phyloP scores from a whole-genome alignment of 208 protist genomes.

The Trypanosoma platydactyli region DNA sequence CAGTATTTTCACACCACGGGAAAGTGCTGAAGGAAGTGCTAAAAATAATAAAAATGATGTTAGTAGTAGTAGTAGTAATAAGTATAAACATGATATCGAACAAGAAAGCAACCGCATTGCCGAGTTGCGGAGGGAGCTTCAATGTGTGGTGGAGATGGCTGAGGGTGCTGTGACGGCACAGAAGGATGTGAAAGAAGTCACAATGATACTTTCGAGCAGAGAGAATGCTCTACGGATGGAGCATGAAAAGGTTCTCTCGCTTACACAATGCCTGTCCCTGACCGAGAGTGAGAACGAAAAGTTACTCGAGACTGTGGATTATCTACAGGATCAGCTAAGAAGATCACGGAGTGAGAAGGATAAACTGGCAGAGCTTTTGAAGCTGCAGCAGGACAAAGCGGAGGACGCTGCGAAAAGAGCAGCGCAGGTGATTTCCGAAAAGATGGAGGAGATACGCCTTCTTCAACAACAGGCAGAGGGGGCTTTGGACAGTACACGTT shows the following conservation, averaged over 20 bases:
- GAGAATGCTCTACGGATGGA: conserved; percentile 7
- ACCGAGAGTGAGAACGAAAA: conserved; percentile 17
- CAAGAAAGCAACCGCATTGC: not conserved
- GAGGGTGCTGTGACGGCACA: conserved; percentile 5
- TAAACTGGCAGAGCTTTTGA: conserved; percentile 1
- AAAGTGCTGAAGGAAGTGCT: not conserved
- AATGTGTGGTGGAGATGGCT: not conserved
- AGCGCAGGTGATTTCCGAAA: conserved; percentile 5
- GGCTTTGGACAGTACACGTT: not conserved
- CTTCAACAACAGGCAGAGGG: not conserved
- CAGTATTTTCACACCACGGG: not conserved
- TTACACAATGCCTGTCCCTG: not conserved
- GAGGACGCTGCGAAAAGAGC: conserved; percentile 1
- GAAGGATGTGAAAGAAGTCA: conserved; percentile 1
- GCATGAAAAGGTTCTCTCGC: conserved; percentile 1
- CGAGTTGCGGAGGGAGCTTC: conserved; percentile 15
- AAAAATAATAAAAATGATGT: not conserved
- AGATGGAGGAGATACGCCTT: conserved; percentile 1
- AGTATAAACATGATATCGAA: too few relatives aligned
- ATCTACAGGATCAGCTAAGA: conserved; percentile 7
- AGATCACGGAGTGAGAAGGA: not conserved
- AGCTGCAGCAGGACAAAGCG: not conserved
- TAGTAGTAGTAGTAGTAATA: too few relatives aligned
- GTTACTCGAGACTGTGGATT: not conserved
- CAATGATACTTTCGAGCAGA: not conserved